Conservation (phyloP, 257 asterid species). For the Solanum chiquidenum region DNA sequence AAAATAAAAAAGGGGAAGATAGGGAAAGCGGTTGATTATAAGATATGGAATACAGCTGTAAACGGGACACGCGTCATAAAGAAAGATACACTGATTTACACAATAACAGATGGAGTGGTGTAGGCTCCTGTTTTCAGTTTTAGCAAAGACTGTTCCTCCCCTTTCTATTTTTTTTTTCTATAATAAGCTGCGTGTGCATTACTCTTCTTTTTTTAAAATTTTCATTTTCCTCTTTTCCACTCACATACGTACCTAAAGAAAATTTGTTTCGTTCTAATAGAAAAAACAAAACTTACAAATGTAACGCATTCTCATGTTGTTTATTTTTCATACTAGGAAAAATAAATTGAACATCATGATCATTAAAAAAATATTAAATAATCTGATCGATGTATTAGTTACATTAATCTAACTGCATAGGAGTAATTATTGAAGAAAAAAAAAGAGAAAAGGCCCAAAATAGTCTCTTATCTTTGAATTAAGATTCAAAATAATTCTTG, state of each 20-base stretch:
- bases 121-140: background rate
- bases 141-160: background rate
- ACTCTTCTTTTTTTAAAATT: background rate
- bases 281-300: background rate
- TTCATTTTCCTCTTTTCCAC: background rate
- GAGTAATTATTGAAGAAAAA: background rate
- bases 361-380: background rate
- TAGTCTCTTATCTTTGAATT: no score
- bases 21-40: slow-evolving; percentile 39
- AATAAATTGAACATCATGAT: no score
- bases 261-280: background rate
- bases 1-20: background rate
- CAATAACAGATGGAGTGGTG: slow-evolving; percentile 3
- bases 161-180: background rate
- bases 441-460: no score
- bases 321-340: background rate
- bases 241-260: background rate
- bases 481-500: no score
- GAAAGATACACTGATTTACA: slow-evolving; percentile 32
- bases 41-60: slow-evolving; percentile 78
- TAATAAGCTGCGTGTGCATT: slow-evolving; percentile 10
- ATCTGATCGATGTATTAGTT: background rate
- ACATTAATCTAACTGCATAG: background rate
- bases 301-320: background rate
- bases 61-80: slow-evolving; percentile 71